Conservation (phyloP, 1,284 basidiomycete genomes). For the Rhodotorula mucilaginosa region DNA sequence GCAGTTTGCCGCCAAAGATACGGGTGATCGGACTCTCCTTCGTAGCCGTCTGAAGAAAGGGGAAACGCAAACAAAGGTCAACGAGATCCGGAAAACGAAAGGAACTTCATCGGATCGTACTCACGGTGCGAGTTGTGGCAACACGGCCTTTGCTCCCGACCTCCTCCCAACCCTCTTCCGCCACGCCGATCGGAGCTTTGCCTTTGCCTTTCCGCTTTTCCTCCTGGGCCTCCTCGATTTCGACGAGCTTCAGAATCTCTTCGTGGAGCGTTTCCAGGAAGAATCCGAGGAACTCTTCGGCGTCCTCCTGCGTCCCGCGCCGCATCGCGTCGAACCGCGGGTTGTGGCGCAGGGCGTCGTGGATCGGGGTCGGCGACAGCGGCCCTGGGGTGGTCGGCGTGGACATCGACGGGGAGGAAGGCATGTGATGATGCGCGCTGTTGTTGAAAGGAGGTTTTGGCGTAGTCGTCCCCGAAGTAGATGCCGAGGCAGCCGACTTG, state of each 20-base stretch:
- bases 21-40: conserved; percentile 83
- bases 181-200: conserved; percentile 49
- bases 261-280: conserved; percentile 94
- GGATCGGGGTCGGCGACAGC: conserved; percentile 24
- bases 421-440: neutral
- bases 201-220: conserved; percentile 67
- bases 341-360: conserved; percentile 93
- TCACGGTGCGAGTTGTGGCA: conserved; percentile 74
- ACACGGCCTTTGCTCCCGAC: conserved; percentile 86
- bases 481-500: conserved; percentile 1
- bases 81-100: neutral
- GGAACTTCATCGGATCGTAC: conserved; percentile 45
- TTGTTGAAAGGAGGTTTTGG: conserved; percentile 1
- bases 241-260: conserved; percentile 70
- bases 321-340: conserved; percentile 92
- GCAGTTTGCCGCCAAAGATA: conserved; percentile 90
- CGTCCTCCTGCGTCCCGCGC: conserved; percentile 94
- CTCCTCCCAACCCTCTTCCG: conserved; percentile 71
- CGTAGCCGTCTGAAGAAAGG: conserved; percentile 62
- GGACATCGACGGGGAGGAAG: neutral
- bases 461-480: neutral
- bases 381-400: neutral
- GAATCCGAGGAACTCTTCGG: conserved; percentile 98
- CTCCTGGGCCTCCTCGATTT: conserved; percentile 65
- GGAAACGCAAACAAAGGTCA: neutral